Evolutionary conservation across 2,329 filamentous ascomycete species (phyloP), one percentile per base, ranked within the genome.

Genomic region (Arthrobotrys sphaeroides): DNA sequence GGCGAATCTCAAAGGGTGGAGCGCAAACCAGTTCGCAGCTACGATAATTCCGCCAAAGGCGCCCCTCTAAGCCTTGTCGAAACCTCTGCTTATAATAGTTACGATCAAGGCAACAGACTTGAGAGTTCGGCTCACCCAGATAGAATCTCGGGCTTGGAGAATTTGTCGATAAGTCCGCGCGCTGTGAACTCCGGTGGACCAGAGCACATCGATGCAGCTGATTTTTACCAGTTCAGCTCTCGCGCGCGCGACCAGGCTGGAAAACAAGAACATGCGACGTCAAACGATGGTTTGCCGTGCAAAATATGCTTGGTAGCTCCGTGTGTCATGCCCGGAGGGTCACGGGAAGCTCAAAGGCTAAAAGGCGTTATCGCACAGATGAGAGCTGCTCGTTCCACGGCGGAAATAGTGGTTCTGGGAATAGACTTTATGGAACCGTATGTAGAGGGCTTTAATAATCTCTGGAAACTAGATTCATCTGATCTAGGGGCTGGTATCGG

Each of bases 261-360:
- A 12, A 55, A 6, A 9, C 31, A 36, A 1, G 31, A 18, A 38
- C 20, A 31, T 42, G 16, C 28, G 24, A 5, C n/a, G 12, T 28
- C 33, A 53, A 47, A 10, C 5, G 45, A 40, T 26, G 40, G 24
- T 18, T 20, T 16, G 5, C 4, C 10, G 9, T 75, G 72, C 22
- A 42, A 49, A 7, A 60, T 75, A 59, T 75, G 72, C 13, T 28
- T 53, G 9, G 28, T 53, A 13, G 10, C 43, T 12, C 20, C 45
- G 4, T 75, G 72, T 18, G 59, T 75, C 3, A 75, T 75, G 72
- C 47, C 57, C 9, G 70, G 70, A 36, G 72, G 72, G 3, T 69
- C 72, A 13, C 6, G 26, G n/a, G 72, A 75, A 31, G 72, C 64
- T 2, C 45, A 69, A 31, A 24, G 72, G 5, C 45, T 75, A 18